phyloP scores from a whole-genome alignment of 2,329 filamentous ascomycete genomes.

The Microdochium bolleyi region DNA sequence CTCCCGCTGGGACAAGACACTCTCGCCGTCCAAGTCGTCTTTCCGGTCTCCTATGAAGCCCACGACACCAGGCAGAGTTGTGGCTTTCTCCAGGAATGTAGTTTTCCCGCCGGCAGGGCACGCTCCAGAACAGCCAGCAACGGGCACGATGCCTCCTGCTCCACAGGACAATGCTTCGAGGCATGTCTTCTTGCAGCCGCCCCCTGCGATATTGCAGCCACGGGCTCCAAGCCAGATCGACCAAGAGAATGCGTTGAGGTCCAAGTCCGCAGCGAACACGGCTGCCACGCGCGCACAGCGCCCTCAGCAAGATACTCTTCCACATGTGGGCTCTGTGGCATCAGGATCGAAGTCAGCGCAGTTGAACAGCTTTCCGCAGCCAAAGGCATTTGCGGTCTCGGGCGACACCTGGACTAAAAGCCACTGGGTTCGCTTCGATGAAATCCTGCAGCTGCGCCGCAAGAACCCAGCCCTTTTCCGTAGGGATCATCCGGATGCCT shows the following conservation, averaged over 20 bases:
- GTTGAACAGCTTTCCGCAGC: slow-evolving; percentile 12
- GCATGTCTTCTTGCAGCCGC: neutral
- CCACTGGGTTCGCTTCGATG: slow-evolving; percentile 47
- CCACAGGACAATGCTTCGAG: neutral
- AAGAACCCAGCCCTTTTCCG: slow-evolving; percentile 29
- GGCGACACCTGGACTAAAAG: slow-evolving; percentile 34
- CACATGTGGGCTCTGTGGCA: slow-evolving; percentile 5
- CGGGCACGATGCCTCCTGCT: neutral
- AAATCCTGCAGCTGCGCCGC: slow-evolving; percentile 40
- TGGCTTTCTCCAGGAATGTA: slow-evolving; percentile 47
- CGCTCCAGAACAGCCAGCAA: neutral
- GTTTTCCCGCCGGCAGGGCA: slow-evolving; percentile 30
- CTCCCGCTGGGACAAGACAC: slow-evolving; percentile 39
- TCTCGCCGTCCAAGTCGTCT: slow-evolving; percentile 48
- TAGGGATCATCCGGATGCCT: neutral
- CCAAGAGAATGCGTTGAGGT: neutral
- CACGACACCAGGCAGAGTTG: slow-evolving; percentile 48
- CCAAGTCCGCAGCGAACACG: neutral
- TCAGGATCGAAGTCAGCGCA: slow-evolving; percentile 24
- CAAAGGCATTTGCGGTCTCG: slow-evolving; percentile 2
- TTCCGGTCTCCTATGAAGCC: slow-evolving; percentile 49
- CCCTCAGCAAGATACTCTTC: neutral
- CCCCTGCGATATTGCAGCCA: neutral
- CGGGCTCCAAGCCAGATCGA: neutral
- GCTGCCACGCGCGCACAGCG: neutral